These are phyloP conservation scores for Trametes hirsuta DNA, from an alignment of 1,284 basidiomycete species.

Conservation along the genomic window DNA sequence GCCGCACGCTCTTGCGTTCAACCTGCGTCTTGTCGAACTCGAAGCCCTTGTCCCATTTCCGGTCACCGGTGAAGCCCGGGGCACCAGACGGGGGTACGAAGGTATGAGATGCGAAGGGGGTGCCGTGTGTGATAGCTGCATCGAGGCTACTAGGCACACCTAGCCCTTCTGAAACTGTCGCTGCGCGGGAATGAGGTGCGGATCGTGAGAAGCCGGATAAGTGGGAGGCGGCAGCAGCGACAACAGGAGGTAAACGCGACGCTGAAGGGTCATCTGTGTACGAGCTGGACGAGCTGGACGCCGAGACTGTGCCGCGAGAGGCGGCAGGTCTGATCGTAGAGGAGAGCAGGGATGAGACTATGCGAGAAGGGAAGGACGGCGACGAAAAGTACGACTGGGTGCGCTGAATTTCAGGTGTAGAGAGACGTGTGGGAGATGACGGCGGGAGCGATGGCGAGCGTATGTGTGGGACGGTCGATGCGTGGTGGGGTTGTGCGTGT, in stretches of 20 bases:
- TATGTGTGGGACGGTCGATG: conserved; percentile 25
- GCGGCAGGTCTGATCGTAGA: conserved; percentile 40
- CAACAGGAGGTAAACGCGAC: conserved; percentile 9
- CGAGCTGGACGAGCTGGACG: conserved; percentile 37
- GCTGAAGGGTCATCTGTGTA: conserved; percentile 41
- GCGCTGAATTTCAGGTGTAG: conserved; percentile 35
- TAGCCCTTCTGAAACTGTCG: conserved; percentile 10
- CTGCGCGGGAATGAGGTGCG: conserved; percentile 19
- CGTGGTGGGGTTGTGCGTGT: conserved; percentile 10
- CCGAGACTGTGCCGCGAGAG: conserved; percentile 17
- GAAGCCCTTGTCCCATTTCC: conserved; percentile 40
- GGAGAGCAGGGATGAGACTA: conserved; percentile 46
- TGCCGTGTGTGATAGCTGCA: conserved; percentile 43
- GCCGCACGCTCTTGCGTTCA: conserved; percentile 41
- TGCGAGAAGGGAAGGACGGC: conserved; percentile 40
- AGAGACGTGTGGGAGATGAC: conserved; percentile 30
- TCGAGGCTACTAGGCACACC: conserved; percentile 5
- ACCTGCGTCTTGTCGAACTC: conserved; percentile 36
- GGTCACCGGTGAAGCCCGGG: conserved; percentile 70
- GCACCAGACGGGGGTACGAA: conserved; percentile 76
- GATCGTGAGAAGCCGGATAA: conserved; percentile 15
- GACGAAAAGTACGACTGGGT: conserved; percentile 42
- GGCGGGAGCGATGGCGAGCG: conserved; percentile 39
- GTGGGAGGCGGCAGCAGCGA: conserved; percentile 7
- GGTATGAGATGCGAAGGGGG: conserved; percentile 61